Conservation (phyloP, 148 eudicot genomes). For the Persicaria tinctoria region DNA sequence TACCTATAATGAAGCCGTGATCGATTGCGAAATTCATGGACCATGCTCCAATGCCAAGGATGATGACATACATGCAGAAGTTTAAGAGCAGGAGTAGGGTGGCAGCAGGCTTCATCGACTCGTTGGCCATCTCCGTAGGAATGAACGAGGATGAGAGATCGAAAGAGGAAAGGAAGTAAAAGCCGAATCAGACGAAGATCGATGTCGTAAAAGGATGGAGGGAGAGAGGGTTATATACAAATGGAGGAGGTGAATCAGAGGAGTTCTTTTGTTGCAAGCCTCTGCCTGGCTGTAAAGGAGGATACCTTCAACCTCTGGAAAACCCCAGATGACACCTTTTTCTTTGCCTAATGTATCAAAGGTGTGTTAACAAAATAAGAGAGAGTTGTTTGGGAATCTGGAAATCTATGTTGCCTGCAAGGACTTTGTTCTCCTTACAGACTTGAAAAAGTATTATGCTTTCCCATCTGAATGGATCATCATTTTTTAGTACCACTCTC, state of each 20-base stretch:
- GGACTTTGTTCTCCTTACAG: neutral
- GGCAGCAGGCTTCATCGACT: constrained; percentile 41
- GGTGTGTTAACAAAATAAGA: neutral
- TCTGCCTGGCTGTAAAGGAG: constrained; percentile 35
- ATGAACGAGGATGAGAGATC: neutral
- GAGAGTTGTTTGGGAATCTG: neutral
- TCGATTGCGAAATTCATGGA: constrained; percentile 53
- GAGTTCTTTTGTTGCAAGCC: constrained; percentile 61
- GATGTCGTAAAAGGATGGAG: neutral
- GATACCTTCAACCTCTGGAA: constrained; percentile 31
- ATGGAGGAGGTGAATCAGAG: neutral
- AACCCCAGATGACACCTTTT: constrained; percentile 3
- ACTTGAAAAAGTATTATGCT: neutral
- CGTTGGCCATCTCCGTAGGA: constrained; percentile 35
- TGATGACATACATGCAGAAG: constrained; percentile 71
- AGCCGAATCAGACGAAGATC: neutral
- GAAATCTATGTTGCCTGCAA: neutral
- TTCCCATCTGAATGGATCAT: neutral
- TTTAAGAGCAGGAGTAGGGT: constrained; percentile 60
- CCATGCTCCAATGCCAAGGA: constrained; percentile 82
- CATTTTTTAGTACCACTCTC: neutral
- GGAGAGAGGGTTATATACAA: neutral
- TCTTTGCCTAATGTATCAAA: neutral
- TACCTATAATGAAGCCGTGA: constrained; percentile 64
- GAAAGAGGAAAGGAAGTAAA: neutral